Percentiles rank a stretch among this genome's conserved stretches.
phyloP scores from a whole-genome alignment of 2,329 filamentous ascomycete species.

The Alternaria brassicicola region DNA sequence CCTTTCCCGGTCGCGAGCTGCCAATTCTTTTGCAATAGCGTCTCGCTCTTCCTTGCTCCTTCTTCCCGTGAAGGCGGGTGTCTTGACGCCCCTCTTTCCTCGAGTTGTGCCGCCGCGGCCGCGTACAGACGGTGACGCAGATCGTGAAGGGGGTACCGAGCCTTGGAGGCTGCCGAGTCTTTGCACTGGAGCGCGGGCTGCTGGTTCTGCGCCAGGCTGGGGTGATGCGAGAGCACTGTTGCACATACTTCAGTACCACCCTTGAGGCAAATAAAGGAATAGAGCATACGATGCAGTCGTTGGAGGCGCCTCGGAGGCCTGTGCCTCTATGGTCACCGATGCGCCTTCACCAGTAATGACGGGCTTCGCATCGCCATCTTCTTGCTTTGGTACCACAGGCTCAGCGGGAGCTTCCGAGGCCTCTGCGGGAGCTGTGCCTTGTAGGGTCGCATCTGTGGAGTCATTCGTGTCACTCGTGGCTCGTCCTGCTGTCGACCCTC shows the following conservation, averaged over 20 bases:
- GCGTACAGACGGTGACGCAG: conserved; percentile 38
- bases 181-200: conserved; percentile 30
- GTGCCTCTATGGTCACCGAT: conserved; percentile 20
- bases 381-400: conserved; percentile 28
- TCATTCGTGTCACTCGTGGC: conserved; percentile 18
- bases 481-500: conserved; percentile 22
- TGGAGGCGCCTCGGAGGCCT: conserved; percentile 13
- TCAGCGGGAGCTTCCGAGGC: conserved; percentile 11
- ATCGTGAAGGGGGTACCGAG: conserved; percentile 36
- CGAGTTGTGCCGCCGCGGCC: conserved; percentile 31
- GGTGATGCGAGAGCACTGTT: conserved; percentile 24
- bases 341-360: conserved; percentile 15
- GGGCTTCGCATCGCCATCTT: conserved; percentile 26
- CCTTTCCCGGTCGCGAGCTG: conserved; percentile 48
- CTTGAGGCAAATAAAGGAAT: not conserved
- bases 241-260: conserved; percentile 2
- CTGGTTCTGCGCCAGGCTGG: conserved; percentile 25
- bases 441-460: conserved; percentile 22
- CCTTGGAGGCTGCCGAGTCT: conserved; percentile 39
- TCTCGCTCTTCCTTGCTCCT: conserved; percentile 54
- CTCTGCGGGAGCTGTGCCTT: conserved; percentile 17
- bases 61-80: conserved; percentile 53
- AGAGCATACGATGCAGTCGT: conserved; percentile 20
- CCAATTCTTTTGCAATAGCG: conserved; percentile 49
- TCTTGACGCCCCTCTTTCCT: conserved; percentile 39